Evolutionary conservation across 148 eudicot species (phyloP).

Genomic region (Chenopodium album): DNA sequence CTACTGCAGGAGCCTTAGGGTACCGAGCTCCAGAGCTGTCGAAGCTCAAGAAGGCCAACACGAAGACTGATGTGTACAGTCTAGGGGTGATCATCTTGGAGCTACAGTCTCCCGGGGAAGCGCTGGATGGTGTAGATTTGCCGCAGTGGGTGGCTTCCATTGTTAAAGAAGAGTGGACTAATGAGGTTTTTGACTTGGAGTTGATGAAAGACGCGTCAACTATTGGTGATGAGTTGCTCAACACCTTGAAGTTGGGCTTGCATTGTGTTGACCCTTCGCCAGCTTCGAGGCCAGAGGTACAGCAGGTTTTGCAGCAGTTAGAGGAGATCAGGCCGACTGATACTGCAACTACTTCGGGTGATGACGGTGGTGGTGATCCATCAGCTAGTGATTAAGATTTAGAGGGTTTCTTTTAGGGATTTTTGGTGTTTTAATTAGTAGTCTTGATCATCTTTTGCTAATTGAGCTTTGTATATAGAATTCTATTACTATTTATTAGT

Average conservation of each 20-base stretch:
- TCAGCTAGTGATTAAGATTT: slow-evolving; percentile 37
- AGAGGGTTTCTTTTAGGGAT: slow-evolving; percentile 4
- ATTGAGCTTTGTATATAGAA: slow-evolving; percentile 34
- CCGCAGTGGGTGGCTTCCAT: slow-evolving; percentile 93
- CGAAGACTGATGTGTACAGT: slow-evolving; percentile 78
- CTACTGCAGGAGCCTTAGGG: slow-evolving; percentile 80
- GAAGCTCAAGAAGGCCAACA: slow-evolving; percentile 75
- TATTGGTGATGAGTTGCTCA: slow-evolving; percentile 75
- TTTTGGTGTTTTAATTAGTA: slow-evolving; percentile 19
- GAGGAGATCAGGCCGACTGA: slow-evolving; percentile 56
- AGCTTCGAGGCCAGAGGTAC: slow-evolving; percentile 69
- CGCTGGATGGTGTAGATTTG: slow-evolving; percentile 68
- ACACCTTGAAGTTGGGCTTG: slow-evolving; percentile 74
- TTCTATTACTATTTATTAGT: slow-evolving; percentile 3
- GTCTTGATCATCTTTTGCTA: neutral
- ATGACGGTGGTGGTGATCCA: slow-evolving; percentile 51
- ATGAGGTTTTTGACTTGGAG: slow-evolving; percentile 82
- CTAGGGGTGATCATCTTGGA: slow-evolving; percentile 79
- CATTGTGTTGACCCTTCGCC: slow-evolving; percentile 86
- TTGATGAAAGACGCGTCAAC: slow-evolving; percentile 68
- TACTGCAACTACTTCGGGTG: slow-evolving; percentile 47
- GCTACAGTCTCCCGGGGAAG: slow-evolving; percentile 74
- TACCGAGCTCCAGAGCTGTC: slow-evolving; percentile 90
- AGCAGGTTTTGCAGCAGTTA: slow-evolving; percentile 67
- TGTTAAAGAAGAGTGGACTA: slow-evolving; percentile 88